phyloP scores from a whole-genome alignment of 257 asterid species.

The Petunia axillaris region DNA sequence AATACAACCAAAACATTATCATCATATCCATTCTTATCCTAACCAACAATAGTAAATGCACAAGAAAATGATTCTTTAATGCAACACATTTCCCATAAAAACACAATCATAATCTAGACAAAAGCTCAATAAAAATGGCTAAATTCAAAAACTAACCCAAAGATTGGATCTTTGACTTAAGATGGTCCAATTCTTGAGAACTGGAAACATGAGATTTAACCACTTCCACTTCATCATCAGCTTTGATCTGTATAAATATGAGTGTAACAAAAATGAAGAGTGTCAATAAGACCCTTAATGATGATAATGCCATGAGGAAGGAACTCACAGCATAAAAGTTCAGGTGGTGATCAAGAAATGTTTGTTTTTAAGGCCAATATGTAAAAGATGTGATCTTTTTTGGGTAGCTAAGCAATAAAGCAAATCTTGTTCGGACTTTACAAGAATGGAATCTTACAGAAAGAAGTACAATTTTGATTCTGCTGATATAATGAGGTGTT shows the following conservation, averaged over 20 bases:
- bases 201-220: slow-evolving; percentile 48
- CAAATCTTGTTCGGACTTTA: slow-evolving; percentile 7
- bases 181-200: slow-evolving; percentile 45
- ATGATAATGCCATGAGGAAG: slow-evolving; percentile 14
- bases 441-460: slow-evolving; percentile 20
- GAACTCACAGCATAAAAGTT: neutral
- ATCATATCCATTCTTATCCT: neutral
- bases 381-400: neutral
- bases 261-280: slow-evolving; percentile 20
- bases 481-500: neutral
- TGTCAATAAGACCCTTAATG: neutral
- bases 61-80: neutral
- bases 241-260: slow-evolving; percentile 43
- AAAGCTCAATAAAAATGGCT: neutral
- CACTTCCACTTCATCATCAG: slow-evolving; percentile 45
- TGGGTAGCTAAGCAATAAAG: neutral
- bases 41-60: neutral
- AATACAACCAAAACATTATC: neutral
- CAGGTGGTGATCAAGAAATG: neutral
- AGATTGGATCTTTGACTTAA: slow-evolving; percentile 63
- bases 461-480: neutral
- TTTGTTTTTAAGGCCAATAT: neutral
- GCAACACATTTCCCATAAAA: neutral
- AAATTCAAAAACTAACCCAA: slow-evolving; percentile 59
- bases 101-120: neutral